These are phyloP conservation scores for Fraxinus velutina DNA, from an alignment of 305 asterid genomes.

Conservation along the genomic window DNA sequence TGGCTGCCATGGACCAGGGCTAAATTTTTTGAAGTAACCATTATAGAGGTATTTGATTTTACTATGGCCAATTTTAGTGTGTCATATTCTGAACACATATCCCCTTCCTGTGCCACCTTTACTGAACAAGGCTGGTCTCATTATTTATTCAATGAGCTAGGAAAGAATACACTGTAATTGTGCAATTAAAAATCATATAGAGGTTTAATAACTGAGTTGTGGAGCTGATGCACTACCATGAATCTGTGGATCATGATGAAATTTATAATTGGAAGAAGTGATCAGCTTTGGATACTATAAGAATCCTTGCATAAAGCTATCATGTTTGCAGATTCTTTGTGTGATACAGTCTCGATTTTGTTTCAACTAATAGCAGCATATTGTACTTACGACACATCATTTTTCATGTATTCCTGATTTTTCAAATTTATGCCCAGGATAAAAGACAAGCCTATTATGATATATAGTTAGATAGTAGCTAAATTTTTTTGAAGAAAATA, in stretches of 20 bases:
- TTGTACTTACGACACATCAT: neutral
- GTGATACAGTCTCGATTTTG: neutral
- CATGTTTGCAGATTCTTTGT: neutral
- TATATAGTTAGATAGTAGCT: constrained; percentile 2
- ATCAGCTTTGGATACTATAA: neutral
- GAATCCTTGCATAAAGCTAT: neutral
- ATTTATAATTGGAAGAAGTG: neutral
- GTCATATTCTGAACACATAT: neutral
- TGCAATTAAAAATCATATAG: neutral
- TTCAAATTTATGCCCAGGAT: neutral
- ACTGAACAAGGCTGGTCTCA: neutral
- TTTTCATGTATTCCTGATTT: constrained; percentile 1
- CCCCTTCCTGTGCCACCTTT: neutral
- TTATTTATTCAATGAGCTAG: neutral
- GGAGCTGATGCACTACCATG: neutral
- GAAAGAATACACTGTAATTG: neutral
- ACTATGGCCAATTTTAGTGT: neutral
- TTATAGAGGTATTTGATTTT: neutral
- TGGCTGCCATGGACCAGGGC: neutral
- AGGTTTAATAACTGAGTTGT: neutral
- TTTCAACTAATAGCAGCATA: constrained; percentile 12
- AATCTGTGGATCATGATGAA: neutral
- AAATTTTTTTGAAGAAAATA: constrained; percentile 10
- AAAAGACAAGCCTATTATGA: neutral
- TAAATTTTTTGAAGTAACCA: neutral